These are phyloP conservation scores for Penicillium verrucosum DNA, from an alignment of 2,329 filamentous ascomycete species.

Conservation along the genomic window DNA sequence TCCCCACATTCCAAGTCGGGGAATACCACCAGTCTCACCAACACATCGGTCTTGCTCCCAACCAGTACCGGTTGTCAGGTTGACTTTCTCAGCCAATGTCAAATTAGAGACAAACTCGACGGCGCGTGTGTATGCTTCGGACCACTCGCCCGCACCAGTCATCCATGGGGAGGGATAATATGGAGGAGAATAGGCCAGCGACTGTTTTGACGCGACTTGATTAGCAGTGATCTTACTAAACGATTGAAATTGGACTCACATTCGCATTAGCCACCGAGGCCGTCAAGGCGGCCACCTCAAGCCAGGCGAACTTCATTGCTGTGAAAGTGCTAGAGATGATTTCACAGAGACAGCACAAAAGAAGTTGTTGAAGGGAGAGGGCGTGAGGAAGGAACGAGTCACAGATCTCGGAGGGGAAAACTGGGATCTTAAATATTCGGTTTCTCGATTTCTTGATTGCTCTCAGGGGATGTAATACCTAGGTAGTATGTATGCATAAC, in stretches of 20 bases:
- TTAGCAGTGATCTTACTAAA: constrained; percentile 1
- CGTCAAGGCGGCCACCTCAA: constrained; percentile 32
- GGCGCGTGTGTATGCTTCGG: constrained; percentile 71
- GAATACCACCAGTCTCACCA: constrained; percentile 60
- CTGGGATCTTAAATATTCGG: not conserved
- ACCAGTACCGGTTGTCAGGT: constrained; percentile 87
- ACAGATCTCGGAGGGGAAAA: not conserved
- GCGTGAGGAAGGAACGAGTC: not conserved
- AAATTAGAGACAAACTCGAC: constrained; percentile 76
- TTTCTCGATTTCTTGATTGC: not conserved
- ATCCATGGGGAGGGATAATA: constrained; percentile 87
- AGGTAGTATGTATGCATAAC: not conserved
- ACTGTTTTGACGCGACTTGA: constrained; percentile 15
- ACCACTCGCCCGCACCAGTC: constrained; percentile 70
- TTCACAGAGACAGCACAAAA: not conserved
- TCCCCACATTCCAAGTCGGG: constrained; percentile 57
- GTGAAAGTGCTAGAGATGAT: not conserved
- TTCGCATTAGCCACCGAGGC: constrained; percentile 33
- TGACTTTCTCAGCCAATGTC: constrained; percentile 86
- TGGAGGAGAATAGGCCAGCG: constrained; percentile 54
- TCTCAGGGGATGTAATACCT: constrained; percentile 5
- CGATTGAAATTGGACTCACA: constrained; percentile 19
- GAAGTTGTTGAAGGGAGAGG: not conserved
- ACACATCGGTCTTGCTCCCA: constrained; percentile 72
- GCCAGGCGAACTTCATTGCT: constrained; percentile 37